Evolutionary conservation across 208 protist species (phyloP), one percentile per base, ranked within the genome.

Genomic region (Borovskyia barvae): DNA sequence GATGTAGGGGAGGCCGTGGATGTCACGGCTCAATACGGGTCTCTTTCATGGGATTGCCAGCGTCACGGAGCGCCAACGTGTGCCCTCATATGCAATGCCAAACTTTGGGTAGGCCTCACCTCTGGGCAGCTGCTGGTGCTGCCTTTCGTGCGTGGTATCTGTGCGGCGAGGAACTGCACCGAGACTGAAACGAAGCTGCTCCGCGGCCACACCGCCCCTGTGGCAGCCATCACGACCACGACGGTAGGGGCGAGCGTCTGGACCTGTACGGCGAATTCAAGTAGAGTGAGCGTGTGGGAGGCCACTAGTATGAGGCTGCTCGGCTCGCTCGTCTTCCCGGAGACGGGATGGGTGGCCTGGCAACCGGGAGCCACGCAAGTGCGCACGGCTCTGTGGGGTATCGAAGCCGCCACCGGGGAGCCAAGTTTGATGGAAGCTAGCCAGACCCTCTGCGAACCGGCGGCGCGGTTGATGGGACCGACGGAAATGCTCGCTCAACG

Each of bases 271-370:
- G 60, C 17, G 2, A 72, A 55, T 30, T 72, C 46, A 4, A 67
- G 54, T 5, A 50, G 62, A 26, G 72, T 80, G 26, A 64, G 52
- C 46, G 82, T 89, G 25, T 89, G 78, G 77, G 69, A 89, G 25
- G 58, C 72, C 28, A 39, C 17, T 0, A 52, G 26, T 29, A 53
- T 66, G 9, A 33, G 35, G 5, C 58, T 89, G 28, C 39, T 33
- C 12, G 82, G 82, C 5, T 80, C 82, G 25, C 82, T 89, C 42
- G 56, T 80, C 17, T 80, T 89, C 39, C 62, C 75, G 1, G 63
- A 72, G 20, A 30, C 29, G 11, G 56, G 70, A 12, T 22, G 75
- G 4, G 33, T 40, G 5, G 15, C 47, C 2, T 63, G 76, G 26
- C 14, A 43, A 19, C 22, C 20, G 14, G 71, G 72, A 1, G 49